A percentile compares a stretch with the other conserved stretches of the same genome.
phyloP scores from a whole-genome alignment of 257 asterid species.

The Salvia miltiorrhiza region DNA sequence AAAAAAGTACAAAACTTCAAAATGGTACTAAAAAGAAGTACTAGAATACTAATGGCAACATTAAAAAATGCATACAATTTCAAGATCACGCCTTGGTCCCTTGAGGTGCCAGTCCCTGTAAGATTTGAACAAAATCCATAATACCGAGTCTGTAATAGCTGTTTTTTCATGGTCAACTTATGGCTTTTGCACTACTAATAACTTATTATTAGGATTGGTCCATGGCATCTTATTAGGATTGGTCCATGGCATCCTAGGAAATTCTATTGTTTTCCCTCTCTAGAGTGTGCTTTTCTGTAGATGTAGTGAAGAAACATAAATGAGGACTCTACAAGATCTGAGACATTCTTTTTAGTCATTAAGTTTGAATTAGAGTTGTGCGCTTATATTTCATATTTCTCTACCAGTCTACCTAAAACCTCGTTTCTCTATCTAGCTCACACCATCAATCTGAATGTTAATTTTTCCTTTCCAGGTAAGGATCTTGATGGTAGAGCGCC shows the following conservation, averaged over 20 bases:
- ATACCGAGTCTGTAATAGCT: too few species aligned
- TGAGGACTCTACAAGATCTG: not conserved
- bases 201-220: too few species aligned
- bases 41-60: not conserved
- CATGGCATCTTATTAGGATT: not conserved
- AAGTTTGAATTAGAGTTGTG: not conserved
- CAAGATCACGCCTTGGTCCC: not conserved
- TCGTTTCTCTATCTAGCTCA: not conserved
- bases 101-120: not conserved
- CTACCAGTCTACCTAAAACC: not conserved
- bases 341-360: not conserved
- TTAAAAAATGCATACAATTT: too few species aligned
- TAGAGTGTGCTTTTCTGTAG: not conserved
- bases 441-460: constrained; percentile 8
- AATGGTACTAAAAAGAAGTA: not conserved
- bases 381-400: not conserved
- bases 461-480: constrained; percentile 43
- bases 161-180: too few species aligned
- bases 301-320: not conserved
- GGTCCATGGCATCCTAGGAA: not conserved
- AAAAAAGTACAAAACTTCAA: not conserved
- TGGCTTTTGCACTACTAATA: too few species aligned
- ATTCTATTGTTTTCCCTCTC: not conserved
- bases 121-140: not conserved
- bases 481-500: constrained; percentile 43